Base-by-base conservation (phyloP, 2,329 filamentous ascomycete genomes). In the Byssothecium circinans region DNA sequence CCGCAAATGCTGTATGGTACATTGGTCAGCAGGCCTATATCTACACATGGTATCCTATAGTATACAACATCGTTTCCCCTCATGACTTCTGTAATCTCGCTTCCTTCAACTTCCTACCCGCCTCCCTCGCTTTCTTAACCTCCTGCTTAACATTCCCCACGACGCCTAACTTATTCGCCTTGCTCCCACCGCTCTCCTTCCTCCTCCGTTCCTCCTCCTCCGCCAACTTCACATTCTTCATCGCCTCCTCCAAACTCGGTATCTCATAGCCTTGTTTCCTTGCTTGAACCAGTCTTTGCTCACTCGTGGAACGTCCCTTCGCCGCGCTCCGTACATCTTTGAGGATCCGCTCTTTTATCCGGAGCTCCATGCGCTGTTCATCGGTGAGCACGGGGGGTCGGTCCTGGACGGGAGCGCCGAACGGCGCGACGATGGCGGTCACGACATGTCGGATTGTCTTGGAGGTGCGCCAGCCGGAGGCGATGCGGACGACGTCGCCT, bases 401-500 rank as follows among this genome's bases (percentile, higher is more conserved):
- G 45, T 81, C 77, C 22, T 83, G 77, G 43, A 88, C 81, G 2
- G 84, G 79, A 1, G 75, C 74, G 15, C 87, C 86, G 49, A 81
- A 83, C 2, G 87, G 88, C 3, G 88, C 85, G 52, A 92, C 81
- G 58, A 94, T 91, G 52, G 81, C 77, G 55, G 85, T 84, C 22
- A 94, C 84, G 29, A 91, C 84, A 61, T 92, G 87, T 20, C 83
- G 81, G 60, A 91, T 89, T 53, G 78, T 74, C 53, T 83, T 83
- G 33, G 82, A 84, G 6, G 81, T 82, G 43, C 82, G 81, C 79
- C 80, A 85, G 47, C 84, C 85, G 4, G 83, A 79, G 7, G 78
- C 76, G 59, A 92, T 88, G 53, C 83, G 79, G 22, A 94, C 82
- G 2, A 92, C 82, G 68, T 94, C 89, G 64, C 89, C 89, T 41